Percentiles rank a stretch among this genome's conserved stretches.
Conservation (phyloP, 257 asterid genomes). For the Henckelia pumila region DNA sequence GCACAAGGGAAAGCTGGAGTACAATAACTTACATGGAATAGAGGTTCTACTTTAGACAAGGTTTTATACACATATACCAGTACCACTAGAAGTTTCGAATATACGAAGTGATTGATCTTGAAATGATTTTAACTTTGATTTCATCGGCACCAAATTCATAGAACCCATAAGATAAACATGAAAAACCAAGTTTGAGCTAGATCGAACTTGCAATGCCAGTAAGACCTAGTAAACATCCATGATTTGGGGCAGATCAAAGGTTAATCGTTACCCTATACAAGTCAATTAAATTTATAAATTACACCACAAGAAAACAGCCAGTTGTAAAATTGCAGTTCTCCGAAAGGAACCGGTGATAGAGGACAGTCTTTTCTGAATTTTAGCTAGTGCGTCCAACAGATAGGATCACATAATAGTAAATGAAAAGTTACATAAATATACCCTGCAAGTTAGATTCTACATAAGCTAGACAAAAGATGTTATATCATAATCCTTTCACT, state of each 20-base stretch:
- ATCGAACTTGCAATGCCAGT: background rate
- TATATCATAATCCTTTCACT: background rate
- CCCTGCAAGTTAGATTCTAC: background rate
- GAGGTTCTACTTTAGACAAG: background rate
- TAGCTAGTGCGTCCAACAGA: background rate
- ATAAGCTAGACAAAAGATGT: conserved; percentile 1
- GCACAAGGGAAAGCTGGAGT: background rate
- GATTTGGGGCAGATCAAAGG: background rate
- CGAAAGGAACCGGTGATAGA: background rate
- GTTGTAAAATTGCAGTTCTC: background rate
- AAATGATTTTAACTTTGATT: background rate
- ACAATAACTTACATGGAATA: too few relatives aligned
- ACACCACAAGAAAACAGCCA: background rate
- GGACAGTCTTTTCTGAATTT: too few relatives aligned
- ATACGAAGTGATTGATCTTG: background rate
- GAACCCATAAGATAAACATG: background rate
- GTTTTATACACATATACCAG: background rate
- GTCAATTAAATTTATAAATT: background rate
- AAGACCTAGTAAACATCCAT: background rate
- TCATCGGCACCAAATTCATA: background rate
- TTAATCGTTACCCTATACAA: background rate
- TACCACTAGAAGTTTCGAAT: background rate
- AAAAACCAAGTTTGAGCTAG: background rate
- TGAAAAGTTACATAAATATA: background rate
- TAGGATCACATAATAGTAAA: background rate